A percentile compares a stretch with the other conserved stretches of the same genome.
Evolutionary conservation across 495 filamentous ascomycete species (phyloP).

Genomic region (Tetracladium marchalianum): DNA sequence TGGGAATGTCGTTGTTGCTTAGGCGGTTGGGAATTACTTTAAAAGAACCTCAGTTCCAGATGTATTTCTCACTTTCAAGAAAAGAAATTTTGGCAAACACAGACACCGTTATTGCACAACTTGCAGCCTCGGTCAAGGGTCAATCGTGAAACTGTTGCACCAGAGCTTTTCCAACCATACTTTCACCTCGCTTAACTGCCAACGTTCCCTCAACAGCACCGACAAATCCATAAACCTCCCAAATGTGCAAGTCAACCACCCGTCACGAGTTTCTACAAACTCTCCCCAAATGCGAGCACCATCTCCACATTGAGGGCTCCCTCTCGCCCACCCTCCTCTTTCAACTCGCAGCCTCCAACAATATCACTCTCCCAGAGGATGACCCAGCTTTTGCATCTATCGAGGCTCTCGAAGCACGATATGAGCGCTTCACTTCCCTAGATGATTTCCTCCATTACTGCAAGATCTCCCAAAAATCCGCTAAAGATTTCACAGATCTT

Average conservation of each 20-base stretch:
- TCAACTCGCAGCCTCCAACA: conserved; percentile 52
- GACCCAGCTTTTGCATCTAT: conserved; percentile 52
- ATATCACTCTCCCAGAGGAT: conserved; percentile 43
- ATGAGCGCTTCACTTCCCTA: conserved; percentile 54
- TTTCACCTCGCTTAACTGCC: no score
- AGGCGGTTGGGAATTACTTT: no score
- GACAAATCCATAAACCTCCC: not conserved
- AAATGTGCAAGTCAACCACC: conserved; percentile 39
- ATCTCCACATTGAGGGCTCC: conserved; percentile 68
- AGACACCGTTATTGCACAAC: no score
- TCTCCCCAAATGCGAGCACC: conserved; percentile 73
- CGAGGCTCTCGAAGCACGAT: conserved; percentile 47
- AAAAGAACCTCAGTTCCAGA: no score
- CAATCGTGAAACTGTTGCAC: no score
- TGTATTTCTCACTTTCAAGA: no score
- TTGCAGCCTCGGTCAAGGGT: no score
- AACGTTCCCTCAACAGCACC: not conserved
- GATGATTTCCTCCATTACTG: conserved; percentile 70
- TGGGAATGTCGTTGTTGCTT: no score
- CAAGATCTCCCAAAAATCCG: no score
- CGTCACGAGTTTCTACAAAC: conserved; percentile 52
- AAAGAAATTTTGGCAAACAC: no score
- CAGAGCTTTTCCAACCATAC: no score
- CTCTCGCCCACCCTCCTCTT: conserved; percentile 61
- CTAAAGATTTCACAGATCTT: no score